These are phyloP conservation scores for Urostyla sp. DNA, from an alignment of 73 alveolate genomes.

Conservation along the genomic window DNA sequence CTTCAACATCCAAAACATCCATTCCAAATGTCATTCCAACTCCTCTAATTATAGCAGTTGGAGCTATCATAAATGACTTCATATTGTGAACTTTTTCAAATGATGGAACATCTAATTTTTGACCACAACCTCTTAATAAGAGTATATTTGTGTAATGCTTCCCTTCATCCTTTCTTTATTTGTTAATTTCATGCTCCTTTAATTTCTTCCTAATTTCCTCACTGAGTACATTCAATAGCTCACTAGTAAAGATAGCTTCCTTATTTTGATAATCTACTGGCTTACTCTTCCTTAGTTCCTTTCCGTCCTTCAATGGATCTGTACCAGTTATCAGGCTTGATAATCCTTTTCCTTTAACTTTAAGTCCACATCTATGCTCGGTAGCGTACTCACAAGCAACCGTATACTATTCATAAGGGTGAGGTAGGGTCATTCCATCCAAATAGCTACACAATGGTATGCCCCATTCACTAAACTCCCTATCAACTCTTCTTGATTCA, in stretches of 20 bases:
- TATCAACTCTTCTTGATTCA: conserved; percentile 80
- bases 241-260: conserved; percentile 71
- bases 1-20: conserved; percentile 77
- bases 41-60: conserved; percentile 90
- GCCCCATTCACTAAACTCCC: conserved; percentile 89
- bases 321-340: conserved; percentile 78
- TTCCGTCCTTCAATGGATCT: conserved; percentile 85
- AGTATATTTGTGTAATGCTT: conserved; percentile 74
- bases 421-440: conserved; percentile 50
- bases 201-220: conserved; percentile 64
- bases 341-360: conserved; percentile 74
- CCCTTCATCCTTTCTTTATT: conserved; percentile 71
- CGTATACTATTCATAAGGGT: conserved; percentile 55
- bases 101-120: conserved; percentile 67
- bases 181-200: conserved; percentile 71
- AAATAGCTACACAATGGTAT: conserved; percentile 66
- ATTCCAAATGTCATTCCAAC: conserved; percentile 77
- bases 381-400: conserved; percentile 80
- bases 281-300: conserved; percentile 46
- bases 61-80: conserved; percentile 85
- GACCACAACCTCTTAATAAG: conserved; percentile 86
- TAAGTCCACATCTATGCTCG: conserved; percentile 88
- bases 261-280: conserved; percentile 54
- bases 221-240: conserved; percentile 69
- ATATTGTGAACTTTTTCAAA: conserved; percentile 69